Evolutionary conservation across 1,139 yeast genomes (phyloP).

Genomic region (Saccharomyces hybrid): DNA sequence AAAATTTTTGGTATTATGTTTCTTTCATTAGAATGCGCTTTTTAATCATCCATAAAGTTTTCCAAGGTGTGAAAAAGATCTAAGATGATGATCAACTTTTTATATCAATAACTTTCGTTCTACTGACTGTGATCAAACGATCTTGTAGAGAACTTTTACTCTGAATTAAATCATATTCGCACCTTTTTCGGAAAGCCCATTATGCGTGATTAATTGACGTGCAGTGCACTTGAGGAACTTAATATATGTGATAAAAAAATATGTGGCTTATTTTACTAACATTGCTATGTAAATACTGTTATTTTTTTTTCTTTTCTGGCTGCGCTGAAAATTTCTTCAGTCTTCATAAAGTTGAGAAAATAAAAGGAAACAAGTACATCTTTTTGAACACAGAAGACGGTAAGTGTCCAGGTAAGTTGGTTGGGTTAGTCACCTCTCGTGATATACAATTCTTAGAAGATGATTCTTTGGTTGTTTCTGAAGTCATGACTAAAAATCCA

Average conservation of each 20-base stretch:
- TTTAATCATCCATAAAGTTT: conserved; percentile 2
- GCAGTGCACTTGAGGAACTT: neutral
- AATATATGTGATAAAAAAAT: neutral
- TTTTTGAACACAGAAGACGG: conserved; percentile 57
- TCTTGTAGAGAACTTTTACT: conserved; percentile 72
- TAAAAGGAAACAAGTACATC: neutral
- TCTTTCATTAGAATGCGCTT: conserved; percentile 4
- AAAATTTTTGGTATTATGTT: conserved; percentile 3
- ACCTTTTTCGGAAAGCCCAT: neutral
- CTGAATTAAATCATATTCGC: conserved; percentile 32
- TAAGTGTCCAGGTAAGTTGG: conserved; percentile 75
- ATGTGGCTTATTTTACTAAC: neutral
- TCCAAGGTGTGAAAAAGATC: conserved; percentile 5
- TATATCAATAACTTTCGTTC: conserved; percentile 93
- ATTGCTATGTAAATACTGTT: neutral
- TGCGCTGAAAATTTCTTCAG: neutral
- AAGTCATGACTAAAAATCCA: conserved; percentile 85
- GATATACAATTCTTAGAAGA: conserved; percentile 93
- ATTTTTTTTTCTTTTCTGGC: conserved; percentile 5
- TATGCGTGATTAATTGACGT: neutral
- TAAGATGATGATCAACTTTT: conserved; percentile 53
- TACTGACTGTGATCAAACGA: conserved; percentile 97
- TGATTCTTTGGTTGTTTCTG: conserved; percentile 51
- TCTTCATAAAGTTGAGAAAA: neutral
- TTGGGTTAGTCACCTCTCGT: conserved; percentile 95